Base-by-base conservation (phyloP, 192 early-diverging fungal species). In the Podila verticillata region DNA sequence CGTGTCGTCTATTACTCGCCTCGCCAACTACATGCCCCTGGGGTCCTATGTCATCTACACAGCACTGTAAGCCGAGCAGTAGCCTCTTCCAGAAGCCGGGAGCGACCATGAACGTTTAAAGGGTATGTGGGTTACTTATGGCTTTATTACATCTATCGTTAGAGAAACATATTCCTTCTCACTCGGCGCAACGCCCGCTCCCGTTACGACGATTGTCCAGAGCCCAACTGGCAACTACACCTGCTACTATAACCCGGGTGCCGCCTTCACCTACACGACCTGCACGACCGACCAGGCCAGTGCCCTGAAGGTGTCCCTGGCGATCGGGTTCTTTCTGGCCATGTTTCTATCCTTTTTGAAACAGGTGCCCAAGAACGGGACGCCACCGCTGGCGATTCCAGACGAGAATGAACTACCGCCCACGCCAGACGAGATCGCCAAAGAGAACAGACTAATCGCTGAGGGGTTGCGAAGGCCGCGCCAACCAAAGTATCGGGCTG, bases 21-120 rank as follows among this genome's bases (percentile, higher is more conserved):
- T 80, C 22, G 70, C 77, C 19, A 80, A 80, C 57, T 80, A 80
- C 30, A 72, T 80, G 77, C 77, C 77, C 0, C 57, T 80, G 26
- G 77, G 77, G 0, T 80, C 77, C 35, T 80, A 80, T 80, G 77
- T 80, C 39, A 72, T 80, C 51, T 80, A 80, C 70, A 80, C 77
- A 1, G 77, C 77, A 31, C 49, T 80, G 75, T 79, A 79, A 62
- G 75, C 7, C 8, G 7, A 32, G 7, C 35, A 8, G 6, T 1
- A 13, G 7, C 3, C n/a, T 62, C n/a, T 62, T 7, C 15, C 6
- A 15, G 3, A 32, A 30, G 2, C 15, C 6, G 7, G 28, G 7
- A 39, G 10, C 32, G 31, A 10, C 31, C 32, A 35, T 35, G 19
- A 22, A 15, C 20, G 22, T 54, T 1, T n/a, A 22, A 26, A 54